A percentile compares a stretch with the other conserved stretches of the same genome.
Conservation (phyloP, 2,329 filamentous ascomycete species). For the Fusarium ambrosium region DNA sequence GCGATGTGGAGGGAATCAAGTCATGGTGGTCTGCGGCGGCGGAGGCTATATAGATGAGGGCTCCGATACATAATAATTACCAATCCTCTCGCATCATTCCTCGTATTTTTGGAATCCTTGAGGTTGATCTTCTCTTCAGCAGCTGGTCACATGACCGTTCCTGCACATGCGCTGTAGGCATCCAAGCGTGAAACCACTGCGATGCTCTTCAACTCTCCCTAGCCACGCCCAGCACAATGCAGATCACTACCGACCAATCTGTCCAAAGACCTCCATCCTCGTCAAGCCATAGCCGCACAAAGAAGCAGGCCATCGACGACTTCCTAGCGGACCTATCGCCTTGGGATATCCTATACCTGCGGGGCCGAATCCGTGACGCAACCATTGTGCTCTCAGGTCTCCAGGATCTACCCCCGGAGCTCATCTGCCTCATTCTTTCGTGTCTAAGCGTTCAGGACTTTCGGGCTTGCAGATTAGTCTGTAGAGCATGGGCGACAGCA, state of each 20-base stretch:
- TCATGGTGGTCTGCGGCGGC: constrained; percentile 59
- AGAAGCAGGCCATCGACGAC: constrained; percentile 39
- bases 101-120: background rate
- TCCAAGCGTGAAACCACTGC: background rate
- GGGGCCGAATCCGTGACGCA: constrained; percentile 29
- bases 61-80: background rate
- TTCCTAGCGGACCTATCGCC: constrained; percentile 44
- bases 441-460: constrained; percentile 45
- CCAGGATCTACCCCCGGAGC: constrained; percentile 46
- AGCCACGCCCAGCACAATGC: background rate
- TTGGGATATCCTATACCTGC: constrained; percentile 48
- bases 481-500: constrained; percentile 40
- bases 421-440: constrained; percentile 42
- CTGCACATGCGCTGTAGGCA: background rate
- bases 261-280: background rate
- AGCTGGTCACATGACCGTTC: constrained; percentile 12
- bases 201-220: background rate
- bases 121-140: background rate
- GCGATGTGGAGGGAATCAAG: constrained; percentile 60
- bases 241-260: background rate
- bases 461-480: constrained; percentile 45
- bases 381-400: constrained; percentile 41
- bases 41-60: background rate
- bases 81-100: background rate
- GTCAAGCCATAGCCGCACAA: background rate